Percentiles rank a stretch among this genome's conserved stretches.
These are phyloP conservation scores for Rhododendron simsii DNA, from an alignment of 148 eudicot genomes.

Conservation along the genomic window DNA sequence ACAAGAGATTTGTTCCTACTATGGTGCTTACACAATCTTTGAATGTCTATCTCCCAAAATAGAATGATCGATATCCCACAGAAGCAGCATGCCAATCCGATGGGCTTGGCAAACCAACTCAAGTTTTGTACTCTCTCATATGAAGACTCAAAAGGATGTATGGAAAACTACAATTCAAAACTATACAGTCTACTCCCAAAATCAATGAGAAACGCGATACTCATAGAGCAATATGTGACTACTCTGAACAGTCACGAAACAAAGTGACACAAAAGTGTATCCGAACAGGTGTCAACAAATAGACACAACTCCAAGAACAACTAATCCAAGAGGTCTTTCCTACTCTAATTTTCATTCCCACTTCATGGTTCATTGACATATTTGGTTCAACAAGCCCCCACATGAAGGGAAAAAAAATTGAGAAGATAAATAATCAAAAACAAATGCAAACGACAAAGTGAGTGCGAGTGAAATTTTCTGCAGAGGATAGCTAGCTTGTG, in stretches of 20 bases:
- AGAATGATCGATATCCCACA: background rate
- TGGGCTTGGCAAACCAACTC: background rate
- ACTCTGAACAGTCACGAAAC: background rate
- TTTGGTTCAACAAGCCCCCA: background rate
- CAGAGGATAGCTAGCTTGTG: background rate
- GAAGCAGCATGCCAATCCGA: background rate
- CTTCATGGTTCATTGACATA: background rate
- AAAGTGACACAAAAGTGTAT: background rate
- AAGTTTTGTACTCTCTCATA: background rate
- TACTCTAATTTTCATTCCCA: background rate
- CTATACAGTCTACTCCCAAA: background rate
- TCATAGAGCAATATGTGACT: background rate
- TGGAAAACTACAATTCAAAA: background rate
- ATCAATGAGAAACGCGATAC: background rate
- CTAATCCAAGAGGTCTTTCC: background rate
- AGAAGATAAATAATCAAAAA: too few species aligned
- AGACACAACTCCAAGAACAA: background rate
- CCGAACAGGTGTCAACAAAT: background rate
- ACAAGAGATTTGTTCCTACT: background rate
- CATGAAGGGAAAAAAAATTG: background rate
- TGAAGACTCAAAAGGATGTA: background rate
- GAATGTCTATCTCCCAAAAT: background rate
- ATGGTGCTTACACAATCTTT: background rate
- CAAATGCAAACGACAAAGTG: background rate
- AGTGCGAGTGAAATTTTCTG: background rate